A percentile compares a stretch with the other conserved stretches of the same genome.
These are phyloP conservation scores for Chaetoceros tenuissimus DNA, from an alignment of 108 stramenopile species.

Conservation along the genomic window DNA sequence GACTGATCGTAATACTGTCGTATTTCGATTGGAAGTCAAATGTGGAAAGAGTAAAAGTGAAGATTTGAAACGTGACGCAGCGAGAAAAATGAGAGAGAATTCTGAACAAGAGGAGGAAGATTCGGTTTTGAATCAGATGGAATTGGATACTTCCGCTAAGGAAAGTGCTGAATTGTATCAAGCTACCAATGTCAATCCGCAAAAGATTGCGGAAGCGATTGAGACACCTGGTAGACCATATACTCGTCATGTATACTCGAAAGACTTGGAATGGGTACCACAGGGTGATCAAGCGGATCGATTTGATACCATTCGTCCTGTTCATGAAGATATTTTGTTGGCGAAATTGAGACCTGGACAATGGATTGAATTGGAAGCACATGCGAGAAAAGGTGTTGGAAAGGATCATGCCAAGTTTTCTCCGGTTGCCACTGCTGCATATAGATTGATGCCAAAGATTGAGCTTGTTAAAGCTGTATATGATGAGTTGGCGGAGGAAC, in stretches of 20 bases:
- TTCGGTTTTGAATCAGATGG: slow-evolving; percentile 17
- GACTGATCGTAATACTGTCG: slow-evolving; percentile 85
- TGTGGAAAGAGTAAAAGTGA: slow-evolving; percentile 35
- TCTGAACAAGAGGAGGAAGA: slow-evolving; percentile 14
- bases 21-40: slow-evolving; percentile 77
- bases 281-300: slow-evolving; percentile 86
- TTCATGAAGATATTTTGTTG: slow-evolving; percentile 89
- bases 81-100: slow-evolving; percentile 4
- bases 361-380: slow-evolving; percentile 84
- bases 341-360: slow-evolving; percentile 95
- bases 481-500: slow-evolving; percentile 78
- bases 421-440: slow-evolving; percentile 95
- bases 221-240: slow-evolving; percentile 68
- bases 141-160: slow-evolving; percentile 23
- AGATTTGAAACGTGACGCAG: slow-evolving; percentile 11
- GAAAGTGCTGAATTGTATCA: slow-evolving; percentile 19
- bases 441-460: slow-evolving; percentile 78
- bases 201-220: slow-evolving; percentile 30
- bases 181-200: slow-evolving; percentile 6
- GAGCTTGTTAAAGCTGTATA: slow-evolving; percentile 53
- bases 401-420: slow-evolving; percentile 97
- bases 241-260: slow-evolving; percentile 77
- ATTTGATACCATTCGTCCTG: slow-evolving; percentile 51
- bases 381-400: slow-evolving; percentile 83
- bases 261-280: slow-evolving; percentile 79